Percentiles rank a stretch among this genome's conserved stretches.
Evolutionary conservation across 345 rosid genomes (phyloP).

Genomic region (Eucalyptus erythrocorys): DNA sequence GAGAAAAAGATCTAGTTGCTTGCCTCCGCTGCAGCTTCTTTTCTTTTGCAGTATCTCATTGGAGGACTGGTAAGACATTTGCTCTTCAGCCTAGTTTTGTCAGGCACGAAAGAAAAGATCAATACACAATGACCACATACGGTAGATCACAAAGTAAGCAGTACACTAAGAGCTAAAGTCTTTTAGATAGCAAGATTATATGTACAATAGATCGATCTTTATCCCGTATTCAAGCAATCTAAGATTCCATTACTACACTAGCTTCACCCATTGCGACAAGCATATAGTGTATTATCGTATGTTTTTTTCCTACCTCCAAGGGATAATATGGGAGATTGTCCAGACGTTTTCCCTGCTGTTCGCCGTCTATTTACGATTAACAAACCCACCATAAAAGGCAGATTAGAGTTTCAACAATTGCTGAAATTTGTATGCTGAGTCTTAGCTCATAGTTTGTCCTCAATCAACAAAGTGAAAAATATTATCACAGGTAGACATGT

Average conservation of each 20-base stretch:
- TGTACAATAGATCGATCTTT: background rate
- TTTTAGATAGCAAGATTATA: background rate
- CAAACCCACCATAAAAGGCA: background rate
- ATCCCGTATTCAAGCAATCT: background rate
- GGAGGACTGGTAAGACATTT: constrained; percentile 56
- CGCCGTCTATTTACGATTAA: constrained; percentile 37
- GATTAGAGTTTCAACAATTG: background rate
- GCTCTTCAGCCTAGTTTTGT: background rate
- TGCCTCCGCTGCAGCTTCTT: constrained; percentile 68
- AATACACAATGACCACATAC: background rate
- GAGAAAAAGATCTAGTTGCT: constrained; percentile 22
- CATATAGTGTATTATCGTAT: background rate
- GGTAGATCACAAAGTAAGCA: background rate
- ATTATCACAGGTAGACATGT: background rate
- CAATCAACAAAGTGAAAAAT: background rate
- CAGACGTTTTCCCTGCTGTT: constrained; percentile 72
- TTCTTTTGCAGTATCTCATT: constrained; percentile 77
- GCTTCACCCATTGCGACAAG: background rate
- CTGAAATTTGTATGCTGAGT: background rate
- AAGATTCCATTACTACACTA: background rate
- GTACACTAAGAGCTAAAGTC: background rate
- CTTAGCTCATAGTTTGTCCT: background rate
- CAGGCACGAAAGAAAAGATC: background rate
- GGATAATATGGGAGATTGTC: constrained; percentile 64
- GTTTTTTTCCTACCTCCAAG: constrained; percentile 28